Conservation (phyloP, 768 basidiomycete genomes). For the Kockovaella imperatae region DNA sequence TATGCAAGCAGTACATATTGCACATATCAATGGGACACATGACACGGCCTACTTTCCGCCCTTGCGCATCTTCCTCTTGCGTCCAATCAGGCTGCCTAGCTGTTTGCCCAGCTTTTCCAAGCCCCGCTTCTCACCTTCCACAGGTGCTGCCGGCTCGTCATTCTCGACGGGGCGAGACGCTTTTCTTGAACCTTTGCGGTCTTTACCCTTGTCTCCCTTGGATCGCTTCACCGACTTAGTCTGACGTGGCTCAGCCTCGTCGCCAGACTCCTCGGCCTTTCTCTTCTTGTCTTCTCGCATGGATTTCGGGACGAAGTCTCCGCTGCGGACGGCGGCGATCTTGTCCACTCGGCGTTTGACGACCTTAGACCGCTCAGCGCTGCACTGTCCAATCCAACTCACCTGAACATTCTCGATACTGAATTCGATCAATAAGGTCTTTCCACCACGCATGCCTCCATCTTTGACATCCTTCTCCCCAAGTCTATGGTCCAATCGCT, state of each 20-base stretch:
- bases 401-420: conserved; percentile 89
- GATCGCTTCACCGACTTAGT: conserved; percentile 20
- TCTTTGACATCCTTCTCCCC: conserved; percentile 37
- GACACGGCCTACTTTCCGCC: conserved; percentile 14
- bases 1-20: neutral
- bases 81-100: conserved; percentile 66
- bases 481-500: conserved; percentile 57
- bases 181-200: conserved; percentile 22
- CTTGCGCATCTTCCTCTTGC: conserved; percentile 66
- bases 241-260: conserved; percentile 22
- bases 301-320: conserved; percentile 4
- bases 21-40: neutral
- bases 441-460: conserved; percentile 46
- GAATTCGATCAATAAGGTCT: conserved; percentile 79
- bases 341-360: conserved; percentile 63
- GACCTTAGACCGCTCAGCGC: conserved; percentile 41
- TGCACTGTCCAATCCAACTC: conserved; percentile 7
- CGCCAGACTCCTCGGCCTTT: conserved; percentile 29
- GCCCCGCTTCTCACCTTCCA: conserved; percentile 23
- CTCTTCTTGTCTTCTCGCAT: conserved; percentile 14
- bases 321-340: conserved; percentile 25
- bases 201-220: conserved; percentile 15
- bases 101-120: conserved; percentile 45
- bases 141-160: conserved; percentile 21
- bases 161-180: conserved; percentile 36